Evolutionary conservation across 2,329 filamentous ascomycete genomes (phyloP).

Genomic region (Elsinoe ampelina): DNA sequence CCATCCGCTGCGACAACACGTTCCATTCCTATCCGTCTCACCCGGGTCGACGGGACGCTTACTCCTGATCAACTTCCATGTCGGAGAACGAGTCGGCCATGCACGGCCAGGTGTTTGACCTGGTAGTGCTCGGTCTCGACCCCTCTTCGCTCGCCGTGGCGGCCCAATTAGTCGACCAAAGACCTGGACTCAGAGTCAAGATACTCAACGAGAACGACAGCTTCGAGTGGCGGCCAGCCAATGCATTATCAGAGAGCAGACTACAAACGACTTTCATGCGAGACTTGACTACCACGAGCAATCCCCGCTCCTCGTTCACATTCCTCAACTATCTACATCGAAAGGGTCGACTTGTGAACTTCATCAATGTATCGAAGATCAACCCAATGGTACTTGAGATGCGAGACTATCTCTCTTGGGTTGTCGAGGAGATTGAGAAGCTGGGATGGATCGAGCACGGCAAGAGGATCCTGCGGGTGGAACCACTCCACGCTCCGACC

Average conservation of each 20-base stretch:
- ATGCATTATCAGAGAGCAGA: constrained; percentile 17
- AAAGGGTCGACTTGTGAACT: constrained; percentile 22
- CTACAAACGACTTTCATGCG: constrained; percentile 21
- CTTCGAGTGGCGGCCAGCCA: constrained; percentile 18
- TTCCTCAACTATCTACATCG: constrained; percentile 25
- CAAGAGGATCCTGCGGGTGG: constrained; percentile 18
- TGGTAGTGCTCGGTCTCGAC: neutral
- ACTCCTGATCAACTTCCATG: neutral
- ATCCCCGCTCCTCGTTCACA: constrained; percentile 23
- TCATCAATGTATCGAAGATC: constrained; percentile 23
- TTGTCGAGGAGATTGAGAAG: constrained; percentile 19
- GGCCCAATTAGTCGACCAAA: neutral
- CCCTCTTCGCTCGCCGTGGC: neutral
- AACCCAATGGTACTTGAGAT: constrained; percentile 20
- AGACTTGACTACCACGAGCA: constrained; percentile 23
- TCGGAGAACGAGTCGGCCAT: neutral
- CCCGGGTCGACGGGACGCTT: too few species aligned
- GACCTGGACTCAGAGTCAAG: neutral
- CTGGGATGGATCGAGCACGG: constrained; percentile 22
- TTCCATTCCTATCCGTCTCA: too few species aligned
- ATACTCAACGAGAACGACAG: constrained; percentile 19
- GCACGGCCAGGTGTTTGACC: neutral
- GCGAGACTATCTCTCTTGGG: constrained; percentile 23
- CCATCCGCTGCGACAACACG: too few species aligned
- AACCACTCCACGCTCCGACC: constrained; percentile 19